Percentiles rank a stretch among this genome's conserved stretches.
These are phyloP conservation scores for Hirschioporus abietinus DNA, from an alignment of 768 basidiomycete genomes.

Conservation along the genomic window DNA sequence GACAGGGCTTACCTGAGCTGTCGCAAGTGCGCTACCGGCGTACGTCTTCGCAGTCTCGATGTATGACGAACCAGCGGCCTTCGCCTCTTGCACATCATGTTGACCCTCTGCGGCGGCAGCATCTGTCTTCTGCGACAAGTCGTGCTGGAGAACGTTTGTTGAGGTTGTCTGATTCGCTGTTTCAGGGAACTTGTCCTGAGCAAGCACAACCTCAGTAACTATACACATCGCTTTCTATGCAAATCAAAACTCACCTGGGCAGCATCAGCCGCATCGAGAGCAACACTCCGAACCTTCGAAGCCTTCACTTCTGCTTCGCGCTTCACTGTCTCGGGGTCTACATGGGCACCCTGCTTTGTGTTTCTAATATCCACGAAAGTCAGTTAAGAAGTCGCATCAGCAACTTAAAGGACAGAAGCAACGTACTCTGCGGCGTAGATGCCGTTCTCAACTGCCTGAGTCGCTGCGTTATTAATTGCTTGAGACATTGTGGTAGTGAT, in stretches of 20 bases:
- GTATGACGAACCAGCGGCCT: slow-evolving; percentile 41
- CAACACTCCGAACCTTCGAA: slow-evolving; percentile 37
- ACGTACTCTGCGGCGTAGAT: slow-evolving; percentile 5
- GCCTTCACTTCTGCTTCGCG: slow-evolving; percentile 45
- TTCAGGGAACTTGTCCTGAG: slow-evolving; percentile 5
- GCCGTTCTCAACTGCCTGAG: neutral
- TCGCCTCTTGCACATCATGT: slow-evolving; percentile 40
- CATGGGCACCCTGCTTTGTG: neutral
- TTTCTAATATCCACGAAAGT: slow-evolving; percentile 24
- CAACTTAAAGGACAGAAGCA: neutral
- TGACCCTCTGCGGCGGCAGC: slow-evolving; percentile 54
- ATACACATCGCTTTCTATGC: neutral
- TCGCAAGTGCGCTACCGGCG: slow-evolving; percentile 36
- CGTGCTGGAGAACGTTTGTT: slow-evolving; percentile 30
- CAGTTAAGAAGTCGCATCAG: neutral
- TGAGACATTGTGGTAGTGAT: slow-evolving; percentile 1
- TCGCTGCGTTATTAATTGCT: slow-evolving; percentile 1
- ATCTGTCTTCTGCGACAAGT: slow-evolving; percentile 38
- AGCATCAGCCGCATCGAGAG: slow-evolving; percentile 43
- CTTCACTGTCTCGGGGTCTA: neutral
- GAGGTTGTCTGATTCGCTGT: slow-evolving; percentile 21
- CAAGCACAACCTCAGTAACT: neutral
- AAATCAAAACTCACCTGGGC: slow-evolving; percentile 39
- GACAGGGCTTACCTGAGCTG: slow-evolving; percentile 37
- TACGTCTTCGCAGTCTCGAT: slow-evolving; percentile 50